Percentiles rank a stretch among this genome's conserved stretches.
Evolutionary conservation across 331 rosid genomes (phyloP).

Genomic region (Cydonia oblonga): DNA sequence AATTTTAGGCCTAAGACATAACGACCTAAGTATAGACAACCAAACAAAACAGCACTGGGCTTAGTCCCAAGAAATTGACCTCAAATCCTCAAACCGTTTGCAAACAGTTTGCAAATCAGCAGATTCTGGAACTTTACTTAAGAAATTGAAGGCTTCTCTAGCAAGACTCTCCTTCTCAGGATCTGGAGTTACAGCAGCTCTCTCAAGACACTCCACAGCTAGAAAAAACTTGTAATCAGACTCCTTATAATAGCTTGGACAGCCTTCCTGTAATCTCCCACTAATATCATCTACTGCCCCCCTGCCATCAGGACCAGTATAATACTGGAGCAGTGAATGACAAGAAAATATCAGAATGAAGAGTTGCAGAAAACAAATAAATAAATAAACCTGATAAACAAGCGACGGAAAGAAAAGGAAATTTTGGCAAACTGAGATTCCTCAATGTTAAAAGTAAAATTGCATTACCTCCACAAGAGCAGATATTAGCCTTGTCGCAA

Average conservation of each 20-base stretch:
- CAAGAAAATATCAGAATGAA: slow-evolving; percentile 8
- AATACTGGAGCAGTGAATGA: slow-evolving; percentile 45
- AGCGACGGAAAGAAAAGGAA: neutral
- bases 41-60: neutral
- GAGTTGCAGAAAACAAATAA: neutral
- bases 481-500: slow-evolving; percentile 83
- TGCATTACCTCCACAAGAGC: slow-evolving; percentile 87
- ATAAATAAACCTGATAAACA: neutral
- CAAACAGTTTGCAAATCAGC: slow-evolving; percentile 84
- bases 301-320: slow-evolving; percentile 97
- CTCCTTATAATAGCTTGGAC: slow-evolving; percentile 97
- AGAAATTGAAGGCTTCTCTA: slow-evolving; percentile 69
- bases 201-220: slow-evolving; percentile 92
- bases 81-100: slow-evolving; percentile 89
- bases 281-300: slow-evolving; percentile 95
- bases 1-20: slow-evolving; percentile 17
- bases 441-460: slow-evolving; percentile 15
- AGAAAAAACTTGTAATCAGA: slow-evolving; percentile 91
- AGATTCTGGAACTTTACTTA: slow-evolving; percentile 93
- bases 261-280: slow-evolving; percentile 78
- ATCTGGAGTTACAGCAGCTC: slow-evolving; percentile 77
- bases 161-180: slow-evolving; percentile 68
- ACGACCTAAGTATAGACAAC: slow-evolving; percentile 1
- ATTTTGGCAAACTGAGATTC: slow-evolving; percentile 9
- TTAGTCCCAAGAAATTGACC: slow-evolving; percentile 34